Evolutionary conservation across 73 alveolate species (phyloP).

Genomic region (Paramecium caudatum): DNA sequence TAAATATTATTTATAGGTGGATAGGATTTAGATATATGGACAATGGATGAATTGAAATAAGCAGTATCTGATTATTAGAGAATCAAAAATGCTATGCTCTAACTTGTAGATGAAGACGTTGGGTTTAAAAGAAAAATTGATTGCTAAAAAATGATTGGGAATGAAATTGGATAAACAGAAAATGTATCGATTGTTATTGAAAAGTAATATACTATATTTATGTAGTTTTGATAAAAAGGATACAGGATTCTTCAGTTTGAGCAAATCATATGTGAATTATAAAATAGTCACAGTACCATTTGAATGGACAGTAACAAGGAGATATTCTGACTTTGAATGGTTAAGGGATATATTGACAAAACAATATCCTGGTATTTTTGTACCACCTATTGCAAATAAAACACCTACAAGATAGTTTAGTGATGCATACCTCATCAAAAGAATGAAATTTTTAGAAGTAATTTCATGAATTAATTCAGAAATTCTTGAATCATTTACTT

Average conservation of each 20-base stretch:
- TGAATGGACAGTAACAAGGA: slow-evolving; percentile 66
- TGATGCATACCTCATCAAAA: slow-evolving; percentile 63
- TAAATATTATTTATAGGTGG: not conserved
- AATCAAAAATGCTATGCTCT: not conserved
- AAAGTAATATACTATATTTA: not conserved
- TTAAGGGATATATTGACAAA: slow-evolving; percentile 69
- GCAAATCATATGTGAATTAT: slow-evolving; percentile 67
- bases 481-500: slow-evolving; percentile 69
- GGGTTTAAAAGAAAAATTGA: slow-evolving; percentile 7
- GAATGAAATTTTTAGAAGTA: slow-evolving; percentile 77
- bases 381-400: slow-evolving; percentile 76
- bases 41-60: slow-evolving; percentile 12
- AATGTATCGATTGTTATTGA: not conserved
- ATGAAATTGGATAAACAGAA: slow-evolving; percentile 6
- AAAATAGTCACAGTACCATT: slow-evolving; percentile 69
- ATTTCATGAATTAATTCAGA: not conserved
- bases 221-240: slow-evolving; percentile 36
- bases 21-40: slow-evolving; percentile 26
- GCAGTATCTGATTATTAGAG: not conserved
- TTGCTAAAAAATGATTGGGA: not conserved
- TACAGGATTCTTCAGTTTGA: slow-evolving; percentile 52
- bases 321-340: slow-evolving; percentile 80
- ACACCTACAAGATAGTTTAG: slow-evolving; percentile 52
- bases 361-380: slow-evolving; percentile 70
- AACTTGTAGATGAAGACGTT: slow-evolving; percentile 15